Evolutionary conservation across 768 basidiomycete species (phyloP).

Genomic region (Auriscalpium orientale): DNA sequence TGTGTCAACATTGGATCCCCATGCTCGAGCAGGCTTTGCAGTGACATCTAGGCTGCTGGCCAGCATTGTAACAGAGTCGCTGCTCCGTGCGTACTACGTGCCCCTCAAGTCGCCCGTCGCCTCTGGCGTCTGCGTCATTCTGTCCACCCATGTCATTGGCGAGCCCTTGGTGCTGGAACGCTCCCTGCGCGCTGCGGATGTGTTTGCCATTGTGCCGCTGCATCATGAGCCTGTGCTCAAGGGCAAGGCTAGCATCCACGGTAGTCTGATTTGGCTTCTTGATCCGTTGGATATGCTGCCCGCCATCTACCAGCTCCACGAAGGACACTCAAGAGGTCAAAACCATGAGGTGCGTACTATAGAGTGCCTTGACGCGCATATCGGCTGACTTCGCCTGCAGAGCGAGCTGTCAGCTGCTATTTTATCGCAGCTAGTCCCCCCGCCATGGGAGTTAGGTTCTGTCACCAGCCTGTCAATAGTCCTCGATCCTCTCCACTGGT

Average conservation of each 20-base stretch:
- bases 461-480: slow-evolving; percentile 21
- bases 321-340: slow-evolving; percentile 2
- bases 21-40: slow-evolving; percentile 31
- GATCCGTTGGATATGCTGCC: slow-evolving; percentile 56
- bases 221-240: slow-evolving; percentile 38
- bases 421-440: slow-evolving; percentile 25
- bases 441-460: slow-evolving; percentile 33
- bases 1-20: not conserved
- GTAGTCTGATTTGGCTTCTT: slow-evolving; percentile 36
- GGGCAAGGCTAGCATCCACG: slow-evolving; percentile 27
- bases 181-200: slow-evolving; percentile 31
- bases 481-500: slow-evolving; percentile 31
- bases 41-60: slow-evolving; percentile 41
- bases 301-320: slow-evolving; percentile 29
- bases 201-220: slow-evolving; percentile 42
- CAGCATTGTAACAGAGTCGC: slow-evolving; percentile 41
- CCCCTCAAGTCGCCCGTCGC: slow-evolving; percentile 20
- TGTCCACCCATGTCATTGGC: slow-evolving; percentile 30
- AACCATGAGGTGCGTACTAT: not conserved
- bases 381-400: slow-evolving; percentile 7
- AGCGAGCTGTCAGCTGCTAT: slow-evolving; percentile 23
- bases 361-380: not conserved
- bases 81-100: slow-evolving; percentile 37
- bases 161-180: slow-evolving; percentile 27
- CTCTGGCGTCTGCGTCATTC: slow-evolving; percentile 32